phyloP scores from a whole-genome alignment of 23 red algal species.

The Gracilaria vermiculophylla region DNA sequence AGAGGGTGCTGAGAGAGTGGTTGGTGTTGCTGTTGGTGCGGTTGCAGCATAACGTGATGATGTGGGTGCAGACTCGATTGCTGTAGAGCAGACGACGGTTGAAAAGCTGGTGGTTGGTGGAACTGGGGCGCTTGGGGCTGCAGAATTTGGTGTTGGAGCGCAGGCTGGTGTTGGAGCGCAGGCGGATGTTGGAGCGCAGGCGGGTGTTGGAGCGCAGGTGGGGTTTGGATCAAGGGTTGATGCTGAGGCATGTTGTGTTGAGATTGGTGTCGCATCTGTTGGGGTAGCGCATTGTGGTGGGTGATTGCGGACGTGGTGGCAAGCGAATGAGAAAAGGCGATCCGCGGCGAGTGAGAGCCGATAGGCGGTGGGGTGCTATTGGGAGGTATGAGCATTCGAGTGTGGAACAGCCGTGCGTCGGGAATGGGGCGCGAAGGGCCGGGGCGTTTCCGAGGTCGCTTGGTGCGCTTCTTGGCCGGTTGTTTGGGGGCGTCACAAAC shows the following conservation, averaged over 20 bases:
- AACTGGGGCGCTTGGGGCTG: no score
- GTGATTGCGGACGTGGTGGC: background rate
- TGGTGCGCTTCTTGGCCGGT: conserved; percentile 36
- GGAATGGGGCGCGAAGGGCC: background rate
- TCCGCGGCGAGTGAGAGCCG: background rate
- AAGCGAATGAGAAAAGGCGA: background rate
- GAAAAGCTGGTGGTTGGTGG: background rate
- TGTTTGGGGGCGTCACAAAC: conserved; percentile 26
- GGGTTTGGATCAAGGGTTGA: background rate
- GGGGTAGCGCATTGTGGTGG: background rate
- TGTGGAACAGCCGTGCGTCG: background rate
- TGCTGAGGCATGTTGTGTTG: background rate
- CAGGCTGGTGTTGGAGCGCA: background rate
- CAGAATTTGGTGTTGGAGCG: background rate
- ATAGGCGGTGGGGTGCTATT: background rate
- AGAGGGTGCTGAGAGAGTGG: background rate
- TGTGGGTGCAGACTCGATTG: background rate
- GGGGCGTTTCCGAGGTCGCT: conserved; percentile 6
- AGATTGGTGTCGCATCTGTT: background rate
- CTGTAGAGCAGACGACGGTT: background rate
- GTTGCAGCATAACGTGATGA: background rate
- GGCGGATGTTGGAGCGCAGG: background rate
- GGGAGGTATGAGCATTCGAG: background rate
- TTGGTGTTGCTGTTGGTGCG: background rate
- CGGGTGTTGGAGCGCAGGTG: background rate